Conservation (phyloP, 257 asterid genomes). For the Misopates orontium region DNA sequence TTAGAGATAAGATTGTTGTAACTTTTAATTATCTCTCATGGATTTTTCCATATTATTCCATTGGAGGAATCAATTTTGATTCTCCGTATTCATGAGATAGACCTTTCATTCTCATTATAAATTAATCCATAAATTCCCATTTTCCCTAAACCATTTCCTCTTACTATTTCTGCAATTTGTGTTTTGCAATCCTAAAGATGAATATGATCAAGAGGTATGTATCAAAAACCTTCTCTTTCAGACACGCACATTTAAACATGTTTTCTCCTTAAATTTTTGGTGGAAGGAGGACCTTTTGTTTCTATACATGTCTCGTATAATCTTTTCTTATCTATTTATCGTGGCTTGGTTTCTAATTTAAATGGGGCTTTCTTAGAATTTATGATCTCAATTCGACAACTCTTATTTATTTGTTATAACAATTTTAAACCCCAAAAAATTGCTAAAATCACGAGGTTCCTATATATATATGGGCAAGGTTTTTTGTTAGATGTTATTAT, state of each 20-base stretch:
- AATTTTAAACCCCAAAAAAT: neutral
- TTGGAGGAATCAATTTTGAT: constrained; percentile 4
- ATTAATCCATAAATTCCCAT: neutral
- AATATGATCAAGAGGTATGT: neutral
- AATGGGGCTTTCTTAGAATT: no score
- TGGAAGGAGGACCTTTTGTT: neutral
- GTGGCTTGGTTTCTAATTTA: neutral
- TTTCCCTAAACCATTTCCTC: neutral
- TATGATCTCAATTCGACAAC: no score
- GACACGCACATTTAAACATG: neutral
- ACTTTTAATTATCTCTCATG: neutral
- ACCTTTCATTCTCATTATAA: neutral
- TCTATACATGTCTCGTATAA: no score
- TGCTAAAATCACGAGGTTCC: neutral
- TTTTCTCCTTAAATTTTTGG: no score
- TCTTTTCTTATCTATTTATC: neutral
- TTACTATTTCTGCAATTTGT: neutral
- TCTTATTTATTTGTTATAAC: no score
- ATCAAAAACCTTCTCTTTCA: neutral
- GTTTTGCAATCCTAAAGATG: neutral
- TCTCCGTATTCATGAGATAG: neutral
- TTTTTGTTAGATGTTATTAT: no score
- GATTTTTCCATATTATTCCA: neutral
- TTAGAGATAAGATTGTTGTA: neutral
- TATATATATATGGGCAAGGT: no score